Evolutionary conservation across 345 rosid genomes (phyloP), one percentile per base, ranked within the genome.

Genomic region (Dimocarpus longan): DNA sequence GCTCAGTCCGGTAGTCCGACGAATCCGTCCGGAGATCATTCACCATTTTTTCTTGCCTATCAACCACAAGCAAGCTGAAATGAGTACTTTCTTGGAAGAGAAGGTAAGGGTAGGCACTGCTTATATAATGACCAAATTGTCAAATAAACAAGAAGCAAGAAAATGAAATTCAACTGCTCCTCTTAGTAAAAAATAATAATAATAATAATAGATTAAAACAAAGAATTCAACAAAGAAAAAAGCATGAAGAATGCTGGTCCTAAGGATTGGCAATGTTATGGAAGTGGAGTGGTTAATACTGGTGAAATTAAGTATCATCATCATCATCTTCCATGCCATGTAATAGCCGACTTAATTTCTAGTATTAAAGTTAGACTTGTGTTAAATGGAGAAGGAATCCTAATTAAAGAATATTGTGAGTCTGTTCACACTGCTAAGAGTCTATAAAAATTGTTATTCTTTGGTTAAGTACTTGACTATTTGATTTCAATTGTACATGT

Each of bases 1-100:
- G 92, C 79, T 89, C 92, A 0, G 81, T 83, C 54, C 85, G 78
- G 73, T 82, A 80, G 46, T 89, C 90, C 0, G 70, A 77, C 0
- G 92, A 84, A 74, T 87, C 90, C 1, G 52, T 80, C 46, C 84
- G 77, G 22, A 79, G 82, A 70, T 82, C 60, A 13, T 63, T 77
- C 28, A 0, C 79, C 87, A 84, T 84, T 16, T 83, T 70, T n/a
- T 22, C 10, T 13, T 15, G 10, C 5, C 56, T 50, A 13, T 19
- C 1, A 11, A 39, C 50, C 75, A 68, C 46, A 48, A 42, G 24
- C 48, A 3, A 26, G 5, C 60, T 21, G 28, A 60, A 60, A 60
- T 60, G 10, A 60, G 5, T 60, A 5, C n/a, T n/a, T 73, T 69
- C 73, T 70, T 54, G 24, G 56, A 15, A 28, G 5, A 10, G 65